A percentile compares a stretch with the other conserved stretches of the same genome.
phyloP scores from a whole-genome alignment of 306 rosid species.

The Cotoneaster glaucophyllus region DNA sequence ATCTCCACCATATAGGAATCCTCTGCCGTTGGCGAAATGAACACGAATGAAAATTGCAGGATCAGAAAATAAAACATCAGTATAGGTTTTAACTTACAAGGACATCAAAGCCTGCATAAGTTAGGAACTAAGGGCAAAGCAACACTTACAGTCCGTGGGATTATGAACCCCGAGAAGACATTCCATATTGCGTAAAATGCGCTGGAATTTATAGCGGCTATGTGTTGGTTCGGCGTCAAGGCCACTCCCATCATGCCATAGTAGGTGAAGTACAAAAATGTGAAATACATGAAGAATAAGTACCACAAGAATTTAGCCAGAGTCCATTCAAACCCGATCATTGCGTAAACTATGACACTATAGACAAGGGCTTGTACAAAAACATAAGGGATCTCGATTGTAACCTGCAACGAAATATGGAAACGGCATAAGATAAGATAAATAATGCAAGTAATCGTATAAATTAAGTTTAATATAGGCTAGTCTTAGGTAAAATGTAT shows the following conservation, averaged over 20 bases:
- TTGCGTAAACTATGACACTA: constrained; percentile 39
- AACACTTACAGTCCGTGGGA: constrained; percentile 40
- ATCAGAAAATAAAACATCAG: neutral
- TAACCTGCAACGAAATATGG: constrained; percentile 19
- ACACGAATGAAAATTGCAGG: neutral
- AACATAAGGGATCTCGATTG: constrained; percentile 37
- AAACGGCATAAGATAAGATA: neutral
- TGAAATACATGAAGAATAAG: constrained; percentile 39
- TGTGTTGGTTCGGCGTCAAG: constrained; percentile 31
- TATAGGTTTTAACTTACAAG: neutral
- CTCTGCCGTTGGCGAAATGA: constrained; percentile 22
- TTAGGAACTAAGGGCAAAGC: neutral
- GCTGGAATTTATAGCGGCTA: constrained; percentile 14
- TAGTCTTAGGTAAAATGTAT: neutral
- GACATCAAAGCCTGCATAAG: neutral
- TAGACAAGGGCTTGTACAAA: constrained; percentile 31
- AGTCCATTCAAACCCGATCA: constrained; percentile 47
- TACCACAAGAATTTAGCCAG: constrained; percentile 30
- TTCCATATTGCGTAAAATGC: constrained; percentile 31
- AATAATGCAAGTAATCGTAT: neutral
- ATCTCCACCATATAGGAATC: constrained; percentile 60
- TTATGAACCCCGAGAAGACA: constrained; percentile 36
- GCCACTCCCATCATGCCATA: constrained; percentile 52
- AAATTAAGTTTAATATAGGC: neutral
- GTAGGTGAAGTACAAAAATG: constrained; percentile 38